Conservation (phyloP, 75 land plant species). For the Cryptomeria japonica region DNA sequence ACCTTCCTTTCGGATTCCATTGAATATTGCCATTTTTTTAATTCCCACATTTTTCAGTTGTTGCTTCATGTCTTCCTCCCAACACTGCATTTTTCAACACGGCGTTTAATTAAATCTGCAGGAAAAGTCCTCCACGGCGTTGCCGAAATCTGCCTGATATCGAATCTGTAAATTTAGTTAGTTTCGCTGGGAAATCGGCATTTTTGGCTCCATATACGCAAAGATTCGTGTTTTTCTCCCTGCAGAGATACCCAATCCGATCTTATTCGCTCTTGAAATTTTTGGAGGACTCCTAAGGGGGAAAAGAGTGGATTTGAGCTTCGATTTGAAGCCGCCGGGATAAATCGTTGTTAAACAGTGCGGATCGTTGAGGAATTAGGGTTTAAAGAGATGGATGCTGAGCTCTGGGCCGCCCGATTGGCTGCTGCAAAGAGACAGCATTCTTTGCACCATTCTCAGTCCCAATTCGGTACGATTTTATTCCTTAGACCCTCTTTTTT, state of each 20-base stretch:
- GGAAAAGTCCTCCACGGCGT: not conserved
- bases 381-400: slow-evolving; percentile 43
- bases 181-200: not conserved
- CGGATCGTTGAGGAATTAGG: slow-evolving; percentile 6
- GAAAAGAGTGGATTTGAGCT: not conserved
- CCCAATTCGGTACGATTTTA: not conserved
- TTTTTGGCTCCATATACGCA: not conserved
- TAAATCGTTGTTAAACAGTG: not conserved
- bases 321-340: not conserved
- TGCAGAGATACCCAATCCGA: not conserved
- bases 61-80: not conserved
- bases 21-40: not conserved
- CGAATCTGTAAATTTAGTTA: not conserved
- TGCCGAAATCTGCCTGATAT: not conserved
- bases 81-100: not conserved
- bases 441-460: slow-evolving; percentile 54
- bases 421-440: slow-evolving; percentile 86
- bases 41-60: not conserved
- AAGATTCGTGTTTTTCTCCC: not conserved
- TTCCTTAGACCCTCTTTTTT: not conserved
- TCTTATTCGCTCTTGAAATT: not conserved
- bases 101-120: not conserved
- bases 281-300: not conserved
- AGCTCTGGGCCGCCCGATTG: slow-evolving; percentile 88
- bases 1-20: not conserved